Conservation (phyloP, 257 asterid genomes). For the Avicennia marina region DNA sequence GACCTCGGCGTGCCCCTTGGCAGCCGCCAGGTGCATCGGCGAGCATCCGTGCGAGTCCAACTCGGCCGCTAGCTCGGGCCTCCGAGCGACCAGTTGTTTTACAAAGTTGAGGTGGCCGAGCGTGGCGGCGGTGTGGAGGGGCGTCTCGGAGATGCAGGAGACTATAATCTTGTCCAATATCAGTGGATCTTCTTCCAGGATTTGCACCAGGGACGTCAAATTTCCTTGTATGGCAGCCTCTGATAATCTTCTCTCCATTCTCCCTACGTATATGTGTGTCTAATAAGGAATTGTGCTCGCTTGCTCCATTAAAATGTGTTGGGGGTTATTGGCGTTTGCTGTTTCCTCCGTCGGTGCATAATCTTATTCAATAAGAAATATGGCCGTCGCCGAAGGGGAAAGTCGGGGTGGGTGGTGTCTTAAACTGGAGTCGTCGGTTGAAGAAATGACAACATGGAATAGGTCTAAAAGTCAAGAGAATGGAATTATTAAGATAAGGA, state of each 20-base stretch:
- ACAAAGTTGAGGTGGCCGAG: constrained; percentile 33
- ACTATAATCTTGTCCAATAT: constrained; percentile 26
- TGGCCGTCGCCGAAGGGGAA: too few relatives aligned
- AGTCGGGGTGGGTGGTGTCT: too few relatives aligned
- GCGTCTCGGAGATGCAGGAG: constrained; percentile 30
- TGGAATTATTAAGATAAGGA: too few relatives aligned
- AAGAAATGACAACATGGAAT: too few relatives aligned
- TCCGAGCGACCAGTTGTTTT: constrained; percentile 17
- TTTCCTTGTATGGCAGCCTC: constrained; percentile 42
- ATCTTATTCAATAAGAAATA: too few relatives aligned
- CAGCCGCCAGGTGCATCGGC: constrained; percentile 41
- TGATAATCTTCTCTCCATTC: constrained; percentile 33
- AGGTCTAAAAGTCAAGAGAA: too few relatives aligned
- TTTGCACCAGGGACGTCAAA: constrained; percentile 13
- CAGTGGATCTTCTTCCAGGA: constrained; percentile 31
- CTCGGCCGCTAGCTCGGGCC: constrained; percentile 38
- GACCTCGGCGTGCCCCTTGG: constrained; percentile 32
- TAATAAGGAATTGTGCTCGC: too few relatives aligned
- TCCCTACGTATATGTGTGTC: too few relatives aligned
- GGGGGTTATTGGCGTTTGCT: too few relatives aligned
- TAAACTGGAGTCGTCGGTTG: too few relatives aligned
- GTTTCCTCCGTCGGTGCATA: too few relatives aligned
- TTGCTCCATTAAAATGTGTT: too few relatives aligned
- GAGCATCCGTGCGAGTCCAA: constrained; percentile 35
- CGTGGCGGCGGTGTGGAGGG: constrained; percentile 34